Evolutionary conservation across 1,284 basidiomycete genomes (phyloP).

Genomic region (Caloboletus firmus): DNA sequence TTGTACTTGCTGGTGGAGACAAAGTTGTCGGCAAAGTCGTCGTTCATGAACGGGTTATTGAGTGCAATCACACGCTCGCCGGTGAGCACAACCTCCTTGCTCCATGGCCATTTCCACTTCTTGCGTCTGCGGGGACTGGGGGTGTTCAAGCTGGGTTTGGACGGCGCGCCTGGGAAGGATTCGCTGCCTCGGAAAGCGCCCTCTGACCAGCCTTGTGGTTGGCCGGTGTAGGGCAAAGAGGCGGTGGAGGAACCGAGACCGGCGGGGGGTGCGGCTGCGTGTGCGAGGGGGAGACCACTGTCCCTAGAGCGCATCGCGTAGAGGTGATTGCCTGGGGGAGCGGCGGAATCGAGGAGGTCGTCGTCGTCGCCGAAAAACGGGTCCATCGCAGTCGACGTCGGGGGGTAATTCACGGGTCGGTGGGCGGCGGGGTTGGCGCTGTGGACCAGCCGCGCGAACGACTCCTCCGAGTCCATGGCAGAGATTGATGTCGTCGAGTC

Average conservation of each 20-base stretch:
- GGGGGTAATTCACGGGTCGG: too few species aligned
- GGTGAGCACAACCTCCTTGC: constrained; percentile 56
- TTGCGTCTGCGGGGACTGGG: constrained; percentile 26
- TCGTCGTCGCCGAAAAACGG: constrained; percentile 83
- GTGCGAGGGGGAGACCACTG: constrained; percentile 62
- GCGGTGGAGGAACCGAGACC: constrained; percentile 50
- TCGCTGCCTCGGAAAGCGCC: constrained; percentile 46
- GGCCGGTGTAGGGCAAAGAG: constrained; percentile 40
- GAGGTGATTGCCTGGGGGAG: constrained; percentile 25
- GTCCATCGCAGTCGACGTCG: constrained; percentile 47
- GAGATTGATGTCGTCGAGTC: not conserved
- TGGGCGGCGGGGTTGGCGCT: constrained; percentile 71
- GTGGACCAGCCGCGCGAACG: constrained; percentile 72
- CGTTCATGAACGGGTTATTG: constrained; percentile 65
- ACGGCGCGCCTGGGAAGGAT: constrained; percentile 38
- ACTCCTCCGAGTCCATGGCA: constrained; percentile 45
- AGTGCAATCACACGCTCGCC: constrained; percentile 75
- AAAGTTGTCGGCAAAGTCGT: constrained; percentile 78
- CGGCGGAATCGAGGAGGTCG: constrained; percentile 15
- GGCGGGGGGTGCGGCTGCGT: constrained; percentile 58
- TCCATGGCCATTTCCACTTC: constrained; percentile 76
- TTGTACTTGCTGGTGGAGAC: constrained; percentile 98
- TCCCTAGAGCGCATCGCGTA: constrained; percentile 68
- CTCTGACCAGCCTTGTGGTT: constrained; percentile 68
- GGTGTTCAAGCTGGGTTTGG: not conserved